These are phyloP conservation scores for Canna indica DNA, from an alignment of 176 grass and related monocot genomes.

Conservation along the genomic window DNA sequence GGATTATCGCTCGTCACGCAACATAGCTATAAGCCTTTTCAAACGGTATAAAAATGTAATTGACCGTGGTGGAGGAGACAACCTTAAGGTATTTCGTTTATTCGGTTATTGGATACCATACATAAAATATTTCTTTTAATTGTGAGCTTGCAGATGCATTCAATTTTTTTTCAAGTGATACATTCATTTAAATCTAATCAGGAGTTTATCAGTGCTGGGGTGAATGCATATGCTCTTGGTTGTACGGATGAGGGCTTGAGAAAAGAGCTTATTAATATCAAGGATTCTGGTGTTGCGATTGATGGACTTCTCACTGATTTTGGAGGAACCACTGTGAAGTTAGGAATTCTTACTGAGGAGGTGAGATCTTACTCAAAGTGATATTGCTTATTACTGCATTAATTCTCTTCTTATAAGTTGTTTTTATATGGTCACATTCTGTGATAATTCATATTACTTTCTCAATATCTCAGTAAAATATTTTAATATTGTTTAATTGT, in stretches of 20 bases:
- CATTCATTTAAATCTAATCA: slow-evolving; percentile 28
- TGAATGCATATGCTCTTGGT: slow-evolving; percentile 81
- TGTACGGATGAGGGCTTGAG: slow-evolving; percentile 91
- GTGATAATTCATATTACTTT: neutral
- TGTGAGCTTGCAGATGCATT: neutral
- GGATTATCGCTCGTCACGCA: slow-evolving; percentile 71
- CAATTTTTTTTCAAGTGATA: neutral
- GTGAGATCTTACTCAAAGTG: slow-evolving; percentile 25
- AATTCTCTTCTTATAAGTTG: neutral
- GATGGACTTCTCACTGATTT: slow-evolving; percentile 52
- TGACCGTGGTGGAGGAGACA: slow-evolving; percentile 72
- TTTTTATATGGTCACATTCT: neutral
- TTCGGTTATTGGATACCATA: slow-evolving; percentile 6
- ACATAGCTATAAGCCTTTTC: slow-evolving; percentile 79
- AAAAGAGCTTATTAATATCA: slow-evolving; percentile 71
- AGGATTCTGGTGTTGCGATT: slow-evolving; percentile 64
- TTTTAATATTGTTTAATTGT: neutral
- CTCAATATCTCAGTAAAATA: neutral
- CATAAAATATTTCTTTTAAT: neutral
- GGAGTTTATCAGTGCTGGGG: slow-evolving; percentile 82
- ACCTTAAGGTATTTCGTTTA: slow-evolving; percentile 52
- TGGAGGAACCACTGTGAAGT: slow-evolving; percentile 51
- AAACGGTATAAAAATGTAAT: slow-evolving; percentile 77
- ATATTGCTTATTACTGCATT: slow-evolving; percentile 1
- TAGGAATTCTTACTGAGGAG: slow-evolving; percentile 62